These are phyloP conservation scores for Diaporthe citrichinensis DNA, from an alignment of 2,329 filamentous ascomycete species.

Conservation along the genomic window DNA sequence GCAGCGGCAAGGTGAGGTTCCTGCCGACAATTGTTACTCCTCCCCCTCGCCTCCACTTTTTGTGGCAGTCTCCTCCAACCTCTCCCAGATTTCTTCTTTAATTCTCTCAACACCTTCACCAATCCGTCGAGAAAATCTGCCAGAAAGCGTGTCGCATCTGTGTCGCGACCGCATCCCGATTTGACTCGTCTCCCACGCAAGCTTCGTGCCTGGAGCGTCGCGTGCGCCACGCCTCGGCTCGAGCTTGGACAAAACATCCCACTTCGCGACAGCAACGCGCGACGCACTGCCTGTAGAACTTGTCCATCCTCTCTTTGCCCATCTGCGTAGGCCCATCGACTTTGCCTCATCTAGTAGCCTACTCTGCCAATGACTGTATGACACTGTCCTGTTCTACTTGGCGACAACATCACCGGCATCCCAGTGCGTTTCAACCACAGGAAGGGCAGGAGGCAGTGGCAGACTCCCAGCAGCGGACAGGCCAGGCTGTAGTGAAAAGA, in stretches of 20 bases:
- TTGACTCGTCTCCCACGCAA: background rate
- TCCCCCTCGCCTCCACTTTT: slow-evolving; percentile 41
- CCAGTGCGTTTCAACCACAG: background rate
- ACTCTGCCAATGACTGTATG: slow-evolving; percentile 32
- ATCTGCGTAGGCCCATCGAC: slow-evolving; percentile 28
- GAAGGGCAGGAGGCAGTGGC: background rate
- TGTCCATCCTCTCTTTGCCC: slow-evolving; percentile 24
- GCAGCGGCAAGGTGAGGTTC: slow-evolving; percentile 13
- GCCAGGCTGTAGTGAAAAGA: slow-evolving; percentile 41
- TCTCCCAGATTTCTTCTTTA: slow-evolving; percentile 3
- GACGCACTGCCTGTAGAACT: slow-evolving; percentile 9
- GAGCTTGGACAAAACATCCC: slow-evolving; percentile 25
- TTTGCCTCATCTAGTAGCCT: slow-evolving; percentile 27
- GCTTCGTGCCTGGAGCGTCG: slow-evolving; percentile 19
- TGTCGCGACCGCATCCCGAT: slow-evolving; percentile 29
- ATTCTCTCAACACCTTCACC: slow-evolving; percentile 24
- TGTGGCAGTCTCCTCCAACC: slow-evolving; percentile 38
- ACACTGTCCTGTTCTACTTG: slow-evolving; percentile 16
- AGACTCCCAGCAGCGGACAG: background rate
- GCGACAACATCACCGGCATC: slow-evolving; percentile 17
- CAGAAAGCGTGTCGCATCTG: slow-evolving; percentile 38
- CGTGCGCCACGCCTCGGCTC: slow-evolving; percentile 23
- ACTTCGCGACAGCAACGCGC: slow-evolving; percentile 33
- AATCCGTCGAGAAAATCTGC: background rate
- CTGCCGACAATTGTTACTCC: slow-evolving; percentile 20